Evolutionary conservation across 2,329 filamentous ascomycete genomes (phyloP).

Genomic region (Fusarium sp.): DNA sequence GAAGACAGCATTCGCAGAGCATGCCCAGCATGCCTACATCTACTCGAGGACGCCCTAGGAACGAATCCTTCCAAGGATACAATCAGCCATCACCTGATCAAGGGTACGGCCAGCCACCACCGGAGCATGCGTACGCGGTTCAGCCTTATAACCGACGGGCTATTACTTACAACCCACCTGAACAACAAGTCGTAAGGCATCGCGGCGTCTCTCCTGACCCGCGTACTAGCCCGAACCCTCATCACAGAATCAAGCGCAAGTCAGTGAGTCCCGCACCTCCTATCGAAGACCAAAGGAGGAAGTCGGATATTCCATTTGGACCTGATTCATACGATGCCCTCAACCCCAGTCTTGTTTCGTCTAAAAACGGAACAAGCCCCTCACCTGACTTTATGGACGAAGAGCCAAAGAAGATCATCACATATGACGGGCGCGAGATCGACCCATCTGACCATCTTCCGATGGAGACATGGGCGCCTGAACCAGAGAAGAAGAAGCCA

Average conservation of each 20-base stretch:
- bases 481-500: constrained; percentile 68
- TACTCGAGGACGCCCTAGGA: constrained; percentile 55
- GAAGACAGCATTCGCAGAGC: constrained; percentile 58
- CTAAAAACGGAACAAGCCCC: constrained; percentile 51
- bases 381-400: constrained; percentile 58
- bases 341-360: constrained; percentile 67
- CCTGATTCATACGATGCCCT: constrained; percentile 81
- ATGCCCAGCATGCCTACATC: constrained; percentile 56
- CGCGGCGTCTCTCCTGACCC: constrained; percentile 55
- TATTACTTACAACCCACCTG: constrained; percentile 54
- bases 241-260: constrained; percentile 73
- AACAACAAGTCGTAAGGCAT: constrained; percentile 42
- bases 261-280: constrained; percentile 78
- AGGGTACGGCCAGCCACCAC: constrained; percentile 36
- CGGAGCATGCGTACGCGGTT: constrained; percentile 51
- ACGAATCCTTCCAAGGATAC: constrained; percentile 45
- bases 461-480: constrained; percentile 80
- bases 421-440: constrained; percentile 79
- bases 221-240: constrained; percentile 54
- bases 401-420: constrained; percentile 75
- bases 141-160: constrained; percentile 59
- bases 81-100: constrained; percentile 41
- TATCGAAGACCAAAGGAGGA: constrained; percentile 59
- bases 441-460: constrained; percentile 86
- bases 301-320: constrained; percentile 76